These are phyloP conservation scores for Aegilops umbellulata DNA, from an alignment of 176 grass and related monocot genomes.

Conservation along the genomic window DNA sequence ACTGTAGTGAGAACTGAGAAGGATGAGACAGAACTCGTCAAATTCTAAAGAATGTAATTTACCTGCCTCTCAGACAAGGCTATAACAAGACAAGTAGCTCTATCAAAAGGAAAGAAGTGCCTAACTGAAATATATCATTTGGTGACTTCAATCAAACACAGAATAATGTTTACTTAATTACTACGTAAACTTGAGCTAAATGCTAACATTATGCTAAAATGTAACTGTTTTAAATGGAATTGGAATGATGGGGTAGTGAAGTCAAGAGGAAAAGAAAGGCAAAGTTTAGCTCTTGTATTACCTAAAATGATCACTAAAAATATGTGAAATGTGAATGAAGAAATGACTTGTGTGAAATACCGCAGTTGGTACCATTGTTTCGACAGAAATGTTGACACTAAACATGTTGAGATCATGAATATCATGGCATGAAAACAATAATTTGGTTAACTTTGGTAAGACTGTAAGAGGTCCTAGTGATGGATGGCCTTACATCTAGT, in stretches of 20 bases:
- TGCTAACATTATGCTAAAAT: neutral
- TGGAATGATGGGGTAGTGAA: neutral
- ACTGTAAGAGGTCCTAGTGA: neutral
- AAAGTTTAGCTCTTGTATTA: neutral
- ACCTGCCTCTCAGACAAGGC: neutral
- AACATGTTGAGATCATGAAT: neutral
- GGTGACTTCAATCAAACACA: neutral
- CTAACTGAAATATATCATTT: neutral
- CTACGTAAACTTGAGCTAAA: neutral
- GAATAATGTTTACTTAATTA: neutral
- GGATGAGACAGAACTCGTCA: neutral
- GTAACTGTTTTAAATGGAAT: neutral
- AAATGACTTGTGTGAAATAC: neutral
- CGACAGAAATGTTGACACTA: neutral
- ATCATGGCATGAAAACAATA: neutral
- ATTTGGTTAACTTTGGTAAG: neutral
- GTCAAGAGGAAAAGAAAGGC: neutral
- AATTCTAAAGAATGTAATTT: neutral
- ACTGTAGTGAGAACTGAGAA: neutral
- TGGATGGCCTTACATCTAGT: neutral
- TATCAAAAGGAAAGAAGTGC: neutral
- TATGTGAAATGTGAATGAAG: neutral
- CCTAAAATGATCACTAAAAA: neutral
- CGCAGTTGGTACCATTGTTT: neutral
- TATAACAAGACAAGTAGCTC: neutral